Percentiles rank a stretch among this genome's conserved stretches.
Conservation (phyloP, 306 rosid species). For the Dryas drummondii region DNA sequence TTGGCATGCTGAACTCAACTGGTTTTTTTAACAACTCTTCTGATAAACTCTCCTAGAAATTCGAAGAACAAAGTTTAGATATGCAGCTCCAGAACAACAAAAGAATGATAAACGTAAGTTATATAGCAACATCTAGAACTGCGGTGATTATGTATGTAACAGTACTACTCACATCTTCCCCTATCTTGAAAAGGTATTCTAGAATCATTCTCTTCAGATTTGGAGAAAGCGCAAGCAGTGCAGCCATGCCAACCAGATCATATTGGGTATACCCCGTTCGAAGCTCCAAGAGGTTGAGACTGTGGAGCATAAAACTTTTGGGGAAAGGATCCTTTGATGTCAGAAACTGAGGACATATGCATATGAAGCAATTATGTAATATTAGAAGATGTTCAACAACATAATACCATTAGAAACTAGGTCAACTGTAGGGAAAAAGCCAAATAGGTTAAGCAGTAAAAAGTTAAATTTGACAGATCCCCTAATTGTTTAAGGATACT, state of each 20-base stretch:
- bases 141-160: background rate
- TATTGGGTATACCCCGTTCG: slow-evolving; percentile 8
- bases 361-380: background rate
- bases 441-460: background rate
- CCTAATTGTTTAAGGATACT: too few species aligned
- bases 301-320: slow-evolving; percentile 7
- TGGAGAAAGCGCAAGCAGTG: slow-evolving; percentile 15
- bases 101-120: background rate
- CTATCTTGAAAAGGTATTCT: background rate
- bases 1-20: slow-evolving; percentile 10
- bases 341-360: slow-evolving; percentile 3
- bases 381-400: background rate
- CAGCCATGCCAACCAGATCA: slow-evolving; percentile 20
- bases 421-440: background rate
- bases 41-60: background rate
- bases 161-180: slow-evolving; percentile 19
- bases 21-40: slow-evolving; percentile 2
- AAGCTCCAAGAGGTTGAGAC: slow-evolving; percentile 11
- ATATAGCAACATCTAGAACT: background rate
- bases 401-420: background rate
- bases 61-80: background rate
- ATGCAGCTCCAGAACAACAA: background rate
- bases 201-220: slow-evolving; percentile 5
- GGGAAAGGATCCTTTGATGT: slow-evolving; percentile 6
- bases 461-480: background rate